Base-by-base conservation (phyloP, 2,329 filamentous ascomycete genomes). In the Trichoderma sp. region DNA sequence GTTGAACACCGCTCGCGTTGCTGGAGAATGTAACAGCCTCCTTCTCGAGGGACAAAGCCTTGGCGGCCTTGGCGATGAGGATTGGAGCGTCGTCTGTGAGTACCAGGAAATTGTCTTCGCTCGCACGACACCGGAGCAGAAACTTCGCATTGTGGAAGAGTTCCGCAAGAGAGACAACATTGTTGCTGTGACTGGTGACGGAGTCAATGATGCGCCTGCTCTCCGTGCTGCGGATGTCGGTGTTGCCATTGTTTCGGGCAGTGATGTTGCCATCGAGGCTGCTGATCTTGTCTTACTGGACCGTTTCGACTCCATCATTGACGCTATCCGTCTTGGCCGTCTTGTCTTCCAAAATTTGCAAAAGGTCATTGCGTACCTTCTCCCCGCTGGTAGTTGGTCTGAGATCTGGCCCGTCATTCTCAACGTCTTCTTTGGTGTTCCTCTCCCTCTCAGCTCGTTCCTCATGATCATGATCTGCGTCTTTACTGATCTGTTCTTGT, bases 121-220 rank as follows among this genome's bases (percentile, higher is more conserved):
- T 18, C 86, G 91, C 24, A 92, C 90, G 70, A 89, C 90, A 0
- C 91, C 91, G 0, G 86, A 90, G 71, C 92, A 91, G 47, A 93
- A 93, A 77, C 88, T 92, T 8, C 87, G 90, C 56, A 93, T 93
- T 84, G 92, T 93, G 60, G 87, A 90, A 71, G 90, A 90, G 62
- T 85, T 93, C 26, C 90, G 91, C 74, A 79, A 81, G 24, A 82
- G 87, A 15, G 86, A 87, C 24, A 87, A 89, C 32, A 87, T 87
- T 1, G 90, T 89, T 12, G 91, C 90, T 39, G 92, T 93, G 83
- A 93, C 91, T n/a, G 92, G 91, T 34, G 91, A 94, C 73, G 90
- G 90, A 11, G 91, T 90, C 9, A 91, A 92, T 71, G 90, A 92
- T 73, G 90, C 89, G 0, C 90, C 90, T 0, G 90, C 90, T 2